phyloP scores from a whole-genome alignment of 768 basidiomycete species.

The Trametes sanguinea region DNA sequence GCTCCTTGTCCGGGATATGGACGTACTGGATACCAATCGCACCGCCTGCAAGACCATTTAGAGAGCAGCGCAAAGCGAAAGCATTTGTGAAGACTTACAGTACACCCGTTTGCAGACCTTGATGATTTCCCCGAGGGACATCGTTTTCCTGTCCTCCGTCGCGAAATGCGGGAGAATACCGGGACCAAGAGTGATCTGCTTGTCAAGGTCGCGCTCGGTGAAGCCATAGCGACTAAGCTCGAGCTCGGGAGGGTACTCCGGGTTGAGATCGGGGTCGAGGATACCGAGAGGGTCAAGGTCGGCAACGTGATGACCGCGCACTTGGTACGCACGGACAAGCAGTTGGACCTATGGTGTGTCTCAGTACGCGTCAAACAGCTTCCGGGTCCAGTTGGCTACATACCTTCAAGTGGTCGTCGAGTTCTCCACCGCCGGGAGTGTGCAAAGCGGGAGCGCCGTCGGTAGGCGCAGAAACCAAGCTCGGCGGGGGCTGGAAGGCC shows the following conservation, averaged over 20 bases:
- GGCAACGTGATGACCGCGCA: slow-evolving; percentile 95
- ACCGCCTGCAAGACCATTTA: slow-evolving; percentile 39
- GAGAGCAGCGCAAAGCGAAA: neutral
- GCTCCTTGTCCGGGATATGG: slow-evolving; percentile 97
- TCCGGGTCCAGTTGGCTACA: neutral
- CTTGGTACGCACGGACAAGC: slow-evolving; percentile 97
- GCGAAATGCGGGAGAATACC: slow-evolving; percentile 97
- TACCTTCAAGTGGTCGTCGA: slow-evolving; percentile 95
- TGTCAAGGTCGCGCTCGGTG: slow-evolving; percentile 90
- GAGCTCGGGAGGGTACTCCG: slow-evolving; percentile 82
- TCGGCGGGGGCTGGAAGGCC: slow-evolving; percentile 86
- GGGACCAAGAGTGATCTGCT: slow-evolving; percentile 91
- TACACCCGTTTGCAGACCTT: slow-evolving; percentile 89
- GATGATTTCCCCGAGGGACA: slow-evolving; percentile 92
- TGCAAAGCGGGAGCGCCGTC: slow-evolving; percentile 27
- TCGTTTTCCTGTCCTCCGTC: slow-evolving; percentile 78
- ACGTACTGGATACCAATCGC: slow-evolving; percentile 89
- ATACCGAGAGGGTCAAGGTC: slow-evolving; percentile 96
- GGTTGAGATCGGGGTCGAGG: slow-evolving; percentile 82
- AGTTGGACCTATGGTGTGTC: slow-evolving; percentile 76
- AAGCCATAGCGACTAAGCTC: slow-evolving; percentile 95
- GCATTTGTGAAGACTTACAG: slow-evolving; percentile 42
- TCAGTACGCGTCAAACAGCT: neutral
- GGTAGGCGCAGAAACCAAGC: slow-evolving; percentile 65
- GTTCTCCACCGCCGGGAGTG: slow-evolving; percentile 59